Conservation (phyloP, 352 stramenopile species). For the Globisporangium middletonii region DNA sequence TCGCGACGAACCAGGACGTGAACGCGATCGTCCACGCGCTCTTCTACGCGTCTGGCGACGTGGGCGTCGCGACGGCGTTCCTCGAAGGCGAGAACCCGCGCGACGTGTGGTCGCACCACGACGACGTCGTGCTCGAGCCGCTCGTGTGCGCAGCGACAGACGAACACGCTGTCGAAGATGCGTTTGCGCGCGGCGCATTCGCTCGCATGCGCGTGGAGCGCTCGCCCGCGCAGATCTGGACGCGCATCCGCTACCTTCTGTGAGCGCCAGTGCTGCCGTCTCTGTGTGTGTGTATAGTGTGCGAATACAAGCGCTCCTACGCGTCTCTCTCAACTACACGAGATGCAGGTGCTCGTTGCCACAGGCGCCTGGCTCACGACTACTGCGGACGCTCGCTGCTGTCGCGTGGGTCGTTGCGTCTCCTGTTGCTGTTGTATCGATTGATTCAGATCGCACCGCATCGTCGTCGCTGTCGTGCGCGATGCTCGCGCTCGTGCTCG, state of each 20-base stretch:
- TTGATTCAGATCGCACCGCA: not conserved
- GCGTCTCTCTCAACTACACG: not conserved
- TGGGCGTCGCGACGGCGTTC: conserved; percentile 23
- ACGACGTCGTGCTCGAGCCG: conserved; percentile 43
- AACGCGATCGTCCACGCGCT: conserved; percentile 29
- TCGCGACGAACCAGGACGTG: conserved; percentile 24
- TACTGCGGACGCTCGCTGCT: not conserved
- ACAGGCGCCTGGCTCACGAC: not conserved
- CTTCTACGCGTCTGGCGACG: conserved; percentile 33
- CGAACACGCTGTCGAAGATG: conserved; percentile 14
- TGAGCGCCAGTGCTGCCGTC: conserved; percentile 16
- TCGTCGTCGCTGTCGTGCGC: conserved; percentile 1
- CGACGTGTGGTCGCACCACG: conserved; percentile 39
- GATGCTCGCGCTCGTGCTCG: not conserved
- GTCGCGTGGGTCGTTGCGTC: not conserved
- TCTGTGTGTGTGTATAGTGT: not conserved
- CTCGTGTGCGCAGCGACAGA: conserved; percentile 8
- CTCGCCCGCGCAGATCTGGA: conserved; percentile 32
- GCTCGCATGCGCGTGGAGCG: conserved; percentile 29
- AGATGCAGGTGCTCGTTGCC: conserved; percentile 6
- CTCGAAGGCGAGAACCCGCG: conserved; percentile 23
- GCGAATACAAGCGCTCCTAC: not conserved
- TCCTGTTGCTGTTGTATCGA: not conserved
- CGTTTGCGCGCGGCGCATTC: conserved; percentile 28
- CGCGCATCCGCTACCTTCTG: conserved; percentile 55